Evolutionary conservation across 1,284 basidiomycete species (phyloP), one percentile per base, ranked within the genome.

Genomic region (Ustilago curta): DNA sequence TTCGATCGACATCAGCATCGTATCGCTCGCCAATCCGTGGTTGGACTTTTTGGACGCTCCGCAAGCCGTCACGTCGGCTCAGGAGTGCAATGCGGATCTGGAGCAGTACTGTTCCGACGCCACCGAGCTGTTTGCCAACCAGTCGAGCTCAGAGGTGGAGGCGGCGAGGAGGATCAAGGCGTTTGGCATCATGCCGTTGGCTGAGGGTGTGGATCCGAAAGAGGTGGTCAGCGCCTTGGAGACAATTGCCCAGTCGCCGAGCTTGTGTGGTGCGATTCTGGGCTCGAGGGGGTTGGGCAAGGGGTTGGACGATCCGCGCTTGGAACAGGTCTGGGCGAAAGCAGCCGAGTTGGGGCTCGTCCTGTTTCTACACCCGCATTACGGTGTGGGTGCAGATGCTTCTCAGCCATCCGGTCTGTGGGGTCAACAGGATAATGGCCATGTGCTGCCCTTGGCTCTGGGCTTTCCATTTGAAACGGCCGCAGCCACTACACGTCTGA

Each of bases 401-500:
- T 57, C 40, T 9, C 37, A 49, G 12, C 29, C 54, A 3, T 49
- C 49, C 9, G 71, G 71, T 16, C 39, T 74, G 12, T 94, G 91
- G 88, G 93, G 92, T 2, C 87, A 89, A 56, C 89, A 87, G 67
- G 89, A 90, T 57, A 93, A 94, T 76, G 93, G 93, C 0, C 93
- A 94, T 72, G 93, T 93, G 32, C 88, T 94, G 23, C 91, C 92
- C 1, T 88, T 94, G 51, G 92, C 93, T 0, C 87, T 94, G 14
- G 93, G 93, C 1, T 94, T 94, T 85, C 93, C 93, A 1, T 91
- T 94, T 78, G 93, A 94, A 85, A 94, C 93, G 19, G 93, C 93
- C 1, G 90, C 90, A 31, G 92, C 93, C 77, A 84, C 90, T 85
- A 91, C 93, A 8, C 89, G 93, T 35, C 86, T 94, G 51, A 93